Percentiles rank a stretch among this genome's conserved stretches.
phyloP scores from a whole-genome alignment of 129 eudicot genomes.

The Pulicaria dysenterica region DNA sequence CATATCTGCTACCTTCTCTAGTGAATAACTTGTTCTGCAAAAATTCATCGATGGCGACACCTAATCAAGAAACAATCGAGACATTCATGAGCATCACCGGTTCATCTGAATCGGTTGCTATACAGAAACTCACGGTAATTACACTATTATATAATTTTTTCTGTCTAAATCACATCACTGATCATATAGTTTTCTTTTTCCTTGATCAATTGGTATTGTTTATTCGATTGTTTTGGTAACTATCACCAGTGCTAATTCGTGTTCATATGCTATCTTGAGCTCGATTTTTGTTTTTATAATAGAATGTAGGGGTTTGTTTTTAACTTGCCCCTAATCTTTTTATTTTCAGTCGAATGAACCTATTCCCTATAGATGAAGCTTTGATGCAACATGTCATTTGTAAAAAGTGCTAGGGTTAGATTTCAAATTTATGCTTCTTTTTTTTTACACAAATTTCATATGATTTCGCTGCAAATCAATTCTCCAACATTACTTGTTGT shows the following conservation, averaged over 20 bases:
- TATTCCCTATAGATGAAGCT: slow-evolving; percentile 1
- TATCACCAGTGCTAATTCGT: slow-evolving; percentile 1
- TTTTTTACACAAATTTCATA: neutral
- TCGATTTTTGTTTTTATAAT: neutral
- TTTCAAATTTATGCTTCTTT: neutral
- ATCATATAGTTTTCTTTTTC: neutral
- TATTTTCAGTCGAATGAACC: neutral
- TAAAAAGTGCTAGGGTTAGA: slow-evolving; percentile 29
- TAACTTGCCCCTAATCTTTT: slow-evolving; percentile 9
- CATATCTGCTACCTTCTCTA: slow-evolving; percentile 30
- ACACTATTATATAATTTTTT: neutral
- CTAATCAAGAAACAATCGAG: slow-evolving; percentile 46
- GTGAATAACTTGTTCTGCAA: slow-evolving; percentile 30
- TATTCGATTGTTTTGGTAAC: slow-evolving; percentile 1
- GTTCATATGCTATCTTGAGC: slow-evolving; percentile 19
- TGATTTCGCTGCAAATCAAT: neutral
- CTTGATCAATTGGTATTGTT: neutral
- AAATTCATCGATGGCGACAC: slow-evolving; percentile 64
- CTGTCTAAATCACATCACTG: slow-evolving; percentile 10
- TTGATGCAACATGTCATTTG: slow-evolving; percentile 1
- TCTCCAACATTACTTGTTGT: slow-evolving; percentile 6
- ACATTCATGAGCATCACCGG: slow-evolving; percentile 46
- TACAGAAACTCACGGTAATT: slow-evolving; percentile 61
- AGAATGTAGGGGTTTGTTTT: slow-evolving; percentile 35
- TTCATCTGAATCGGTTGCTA: slow-evolving; percentile 40